These are phyloP conservation scores for Strigomonas culicis DNA, from an alignment of 208 protist species.

Conservation along the genomic window DNA sequence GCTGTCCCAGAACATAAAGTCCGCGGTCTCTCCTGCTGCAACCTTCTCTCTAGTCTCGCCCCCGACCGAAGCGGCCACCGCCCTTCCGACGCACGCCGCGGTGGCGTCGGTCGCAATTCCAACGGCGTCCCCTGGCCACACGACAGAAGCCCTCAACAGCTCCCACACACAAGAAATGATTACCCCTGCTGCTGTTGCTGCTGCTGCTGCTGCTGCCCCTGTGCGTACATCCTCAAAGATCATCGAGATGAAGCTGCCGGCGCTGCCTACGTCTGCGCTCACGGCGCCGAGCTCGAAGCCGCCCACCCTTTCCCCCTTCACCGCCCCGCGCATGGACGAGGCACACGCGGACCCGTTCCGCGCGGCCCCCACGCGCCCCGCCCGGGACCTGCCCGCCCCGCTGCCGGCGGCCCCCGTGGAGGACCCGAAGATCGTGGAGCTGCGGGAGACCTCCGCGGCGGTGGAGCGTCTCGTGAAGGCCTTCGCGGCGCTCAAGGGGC, in stretches of 20 bases:
- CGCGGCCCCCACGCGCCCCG: too few species aligned
- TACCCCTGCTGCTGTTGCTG: too few species aligned
- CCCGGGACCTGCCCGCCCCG: background rate
- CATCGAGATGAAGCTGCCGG: background rate
- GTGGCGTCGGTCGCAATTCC: background rate
- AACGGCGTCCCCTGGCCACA: background rate
- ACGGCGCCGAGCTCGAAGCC: background rate
- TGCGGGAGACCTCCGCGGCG: slow-evolving; percentile 79
- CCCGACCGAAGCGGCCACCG: background rate
- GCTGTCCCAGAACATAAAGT: slow-evolving; percentile 69
- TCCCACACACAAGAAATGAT: too few species aligned
- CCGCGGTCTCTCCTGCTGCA: background rate
- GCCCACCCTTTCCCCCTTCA: background rate
- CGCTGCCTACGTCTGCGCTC: background rate
- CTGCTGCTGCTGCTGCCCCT: too few species aligned
- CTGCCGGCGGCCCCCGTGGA: background rate
- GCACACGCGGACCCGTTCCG: background rate
- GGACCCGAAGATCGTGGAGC: slow-evolving; percentile 43
- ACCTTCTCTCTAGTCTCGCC: too few species aligned
- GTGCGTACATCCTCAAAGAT: too few species aligned
- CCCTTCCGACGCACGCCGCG: background rate
- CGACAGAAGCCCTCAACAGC: too few species aligned
- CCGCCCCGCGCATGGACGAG: background rate
- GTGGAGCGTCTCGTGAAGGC: slow-evolving; percentile 79
- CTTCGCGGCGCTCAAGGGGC: slow-evolving; percentile 67